Base-by-base conservation (phyloP, 2,329 filamentous ascomycete genomes). In the Trichophyton equinum region DNA sequence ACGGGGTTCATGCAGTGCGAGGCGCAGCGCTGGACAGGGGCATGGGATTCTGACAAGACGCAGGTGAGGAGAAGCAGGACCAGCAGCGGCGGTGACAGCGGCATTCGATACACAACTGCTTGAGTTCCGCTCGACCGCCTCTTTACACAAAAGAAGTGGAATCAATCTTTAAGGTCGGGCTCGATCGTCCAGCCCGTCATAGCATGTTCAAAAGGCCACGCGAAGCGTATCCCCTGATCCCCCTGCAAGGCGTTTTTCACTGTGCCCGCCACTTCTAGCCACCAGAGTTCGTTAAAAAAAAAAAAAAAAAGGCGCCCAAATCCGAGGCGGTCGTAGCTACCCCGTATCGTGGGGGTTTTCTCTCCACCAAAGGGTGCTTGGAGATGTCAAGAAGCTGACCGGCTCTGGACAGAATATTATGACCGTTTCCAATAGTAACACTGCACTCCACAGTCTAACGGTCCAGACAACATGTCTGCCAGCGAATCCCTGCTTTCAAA, bases 191-290 rank as follows among this genome's bases (percentile, higher is more conserved):
- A 44, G 15, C 40, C 33, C n/a, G 4, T 44, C 40, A 44, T 44
- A n/a, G 40, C 40, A 7, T 15, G 1, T 6, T 15, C 33, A 38
- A 38, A 38, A 38, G 27, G 51, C 25, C 27, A 55, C 51, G 51
- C 25, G 51, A 55, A 55, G 27, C 51, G 25, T 36, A 36, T 13
- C 51, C 51, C 51, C 51, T 55, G 51, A 55, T 55, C 51, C 51
- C 51, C 25, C 51, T 55, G 51, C 51, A 55, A 55, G 51, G 51
- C 51, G 51, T 55, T 33, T 53, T 55, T 27, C 20, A 4, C 51
- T 33, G 25, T 33, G 30, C 7, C 51, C 51, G 51, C 51, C 51
- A 55, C 51, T 55, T 55, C 51, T 36, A 55, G 51, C 51, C 51
- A 55, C 51, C 13, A 1, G 15, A 36, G 6, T 27, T 27, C 3